Base-by-base conservation (phyloP, 352 stramenopile genomes). In the Phytophthora litchii region DNA sequence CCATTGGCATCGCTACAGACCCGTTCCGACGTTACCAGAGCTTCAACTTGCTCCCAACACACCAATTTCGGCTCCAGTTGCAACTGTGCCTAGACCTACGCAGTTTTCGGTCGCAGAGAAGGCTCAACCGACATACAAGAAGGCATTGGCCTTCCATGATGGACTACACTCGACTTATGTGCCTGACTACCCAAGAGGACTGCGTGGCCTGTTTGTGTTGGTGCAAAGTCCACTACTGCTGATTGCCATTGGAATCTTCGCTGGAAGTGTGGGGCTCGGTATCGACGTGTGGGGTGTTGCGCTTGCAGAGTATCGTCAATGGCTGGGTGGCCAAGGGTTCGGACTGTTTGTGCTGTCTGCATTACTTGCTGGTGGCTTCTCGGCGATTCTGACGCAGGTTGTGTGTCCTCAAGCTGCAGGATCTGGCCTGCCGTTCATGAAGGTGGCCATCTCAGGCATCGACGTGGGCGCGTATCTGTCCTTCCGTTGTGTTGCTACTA, bases 121-220 rank as follows among this genome's bases (percentile, higher is more conserved):
- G 17, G 17, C 49, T 9, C 38, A 43, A 20, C 48, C 45, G n/a
- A 55, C 44, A 29, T 83, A 83, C 60, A 68, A 65, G 40, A 90
- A 90, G 54, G 67, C 74, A 11, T 53, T 76, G 20, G 78, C 72
- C 10, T 93, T 91, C 42, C 70, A 93, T 49, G 72, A 77, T 37
- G 76, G 83, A 49, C 80, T 89, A 50, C 84, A 93, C 60, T 91
- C 84, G 43, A 74, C 86, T n/a, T 93, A 93, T 63, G 74, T 93
- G 35, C 70, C 81, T 0, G 64, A 76, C 54, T 83, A 89, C 52
- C 80, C 81, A 1, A 70, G 48, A 59, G 82, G 83, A 23, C 32
- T 86, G 32, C 68, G 64, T 4, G 82, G 79, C 0, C 48, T 93
- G 8, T 80, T 93, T 25, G 75, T 93, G 27, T 52, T 93, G 25